phyloP scores from a whole-genome alignment of 2,329 filamentous ascomycete species.

The Beauveria australis region DNA sequence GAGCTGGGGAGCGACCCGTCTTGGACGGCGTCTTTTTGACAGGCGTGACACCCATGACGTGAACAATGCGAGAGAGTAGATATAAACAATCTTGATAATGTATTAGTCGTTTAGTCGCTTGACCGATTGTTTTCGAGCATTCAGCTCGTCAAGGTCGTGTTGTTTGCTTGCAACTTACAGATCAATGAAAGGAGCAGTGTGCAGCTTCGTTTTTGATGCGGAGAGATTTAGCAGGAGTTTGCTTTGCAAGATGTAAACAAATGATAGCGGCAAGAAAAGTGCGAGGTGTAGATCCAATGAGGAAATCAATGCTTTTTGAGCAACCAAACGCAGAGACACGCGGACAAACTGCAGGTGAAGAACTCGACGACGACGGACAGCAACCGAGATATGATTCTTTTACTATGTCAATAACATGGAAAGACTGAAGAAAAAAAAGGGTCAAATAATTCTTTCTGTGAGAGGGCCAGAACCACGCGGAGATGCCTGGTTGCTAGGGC shows the following conservation, averaged over 20 bases:
- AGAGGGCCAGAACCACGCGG: neutral
- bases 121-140: neutral
- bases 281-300: neutral
- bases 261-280: neutral
- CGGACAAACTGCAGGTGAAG: neutral
- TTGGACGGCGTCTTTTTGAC: slow-evolving; percentile 17
- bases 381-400: neutral
- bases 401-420: neutral
- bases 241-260: neutral
- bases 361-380: neutral
- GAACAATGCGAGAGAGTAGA: neutral
- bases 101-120: no score
- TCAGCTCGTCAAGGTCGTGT: neutral
- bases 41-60: slow-evolving; percentile 13
- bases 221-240: neutral
- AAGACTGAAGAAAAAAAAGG: neutral
- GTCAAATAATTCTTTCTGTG: neutral
- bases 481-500: neutral
- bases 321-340: neutral
- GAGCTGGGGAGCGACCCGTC: slow-evolving; percentile 11
- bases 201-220: neutral
- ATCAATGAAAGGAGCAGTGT: neutral
- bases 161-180: neutral
- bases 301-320: neutral
- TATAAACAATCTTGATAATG: neutral